phyloP scores from a whole-genome alignment of 192 early-diverging fungal species.

The Umbelopsis sp. region DNA sequence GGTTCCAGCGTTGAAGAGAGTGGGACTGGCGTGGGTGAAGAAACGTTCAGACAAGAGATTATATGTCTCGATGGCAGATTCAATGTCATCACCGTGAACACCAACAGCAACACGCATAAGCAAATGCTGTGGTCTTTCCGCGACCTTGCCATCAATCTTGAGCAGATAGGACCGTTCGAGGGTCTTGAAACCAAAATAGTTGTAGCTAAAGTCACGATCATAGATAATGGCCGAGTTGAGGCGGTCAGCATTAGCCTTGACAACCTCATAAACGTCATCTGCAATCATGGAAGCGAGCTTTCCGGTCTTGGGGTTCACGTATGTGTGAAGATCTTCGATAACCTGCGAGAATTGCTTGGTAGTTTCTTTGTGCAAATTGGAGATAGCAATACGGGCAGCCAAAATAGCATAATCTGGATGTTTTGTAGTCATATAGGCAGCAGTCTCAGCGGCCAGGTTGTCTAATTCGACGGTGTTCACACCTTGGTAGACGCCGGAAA shows the following conservation, averaged over 20 bases:
- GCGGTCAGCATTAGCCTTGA: conserved; percentile 74
- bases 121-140: conserved; percentile 97
- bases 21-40: conserved; percentile 98
- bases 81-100: conserved; percentile 92
- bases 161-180: conserved; percentile 96
- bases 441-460: conserved; percentile 90
- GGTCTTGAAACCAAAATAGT: conserved; percentile 99
- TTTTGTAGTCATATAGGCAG: conserved; percentile 88
- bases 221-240: conserved; percentile 97
- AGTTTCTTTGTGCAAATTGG: conserved; percentile 93
- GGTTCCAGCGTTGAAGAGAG: conserved; percentile 98
- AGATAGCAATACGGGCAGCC: conserved; percentile 96
- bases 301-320: conserved; percentile 88
- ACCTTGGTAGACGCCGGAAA: conserved; percentile 85
- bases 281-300: conserved; percentile 93
- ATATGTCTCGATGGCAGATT: conserved; percentile 93
- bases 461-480: conserved; percentile 87
- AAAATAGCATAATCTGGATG: conserved; percentile 98
- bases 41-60: conserved; percentile 88
- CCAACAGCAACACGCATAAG: conserved; percentile 98
- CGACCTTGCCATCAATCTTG: conserved; percentile 82
- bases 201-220: conserved; percentile 96
- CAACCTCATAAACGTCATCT: conserved; percentile 66
- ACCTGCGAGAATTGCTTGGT: conserved; percentile 84
- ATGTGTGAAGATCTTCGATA: conserved; percentile 83